Percentiles rank a stretch among this genome's conserved stretches.
Evolutionary conservation across 179 eudicot species (phyloP).

Genomic region (Dionaea muscipula): DNA sequence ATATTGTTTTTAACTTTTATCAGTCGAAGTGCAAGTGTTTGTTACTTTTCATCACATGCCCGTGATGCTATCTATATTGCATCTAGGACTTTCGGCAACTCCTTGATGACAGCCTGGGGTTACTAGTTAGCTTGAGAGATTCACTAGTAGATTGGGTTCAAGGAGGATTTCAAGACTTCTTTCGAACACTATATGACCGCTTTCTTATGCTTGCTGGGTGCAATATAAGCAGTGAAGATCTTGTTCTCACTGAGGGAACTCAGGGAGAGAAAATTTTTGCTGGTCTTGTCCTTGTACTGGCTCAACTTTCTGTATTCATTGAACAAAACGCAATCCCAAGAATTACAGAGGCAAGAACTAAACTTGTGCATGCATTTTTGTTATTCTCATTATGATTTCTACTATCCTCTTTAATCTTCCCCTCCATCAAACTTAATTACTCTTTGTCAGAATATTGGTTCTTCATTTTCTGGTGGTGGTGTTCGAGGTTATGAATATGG

Average conservation of each 20-base stretch:
- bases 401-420: slow-evolving; percentile 3
- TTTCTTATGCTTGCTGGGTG: slow-evolving; percentile 68
- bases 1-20: too few species aligned
- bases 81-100: slow-evolving; percentile 65
- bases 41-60: not conserved
- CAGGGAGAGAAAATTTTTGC: slow-evolving; percentile 58
- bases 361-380: not conserved
- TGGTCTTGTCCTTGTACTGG: slow-evolving; percentile 81
- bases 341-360: slow-evolving; percentile 74
- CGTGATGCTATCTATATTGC: not conserved
- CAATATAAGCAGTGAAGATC: slow-evolving; percentile 30
- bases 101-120: slow-evolving; percentile 57
- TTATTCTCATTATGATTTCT: not conserved
- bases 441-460: slow-evolving; percentile 66
- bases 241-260: slow-evolving; percentile 29
- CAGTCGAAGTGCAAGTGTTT: too few species aligned
- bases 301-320: slow-evolving; percentile 64
- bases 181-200: slow-evolving; percentile 51
- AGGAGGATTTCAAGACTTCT: slow-evolving; percentile 89
- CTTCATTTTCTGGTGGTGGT: slow-evolving; percentile 83
- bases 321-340: slow-evolving; percentile 91
- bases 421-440: not conserved
- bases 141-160: slow-evolving; percentile 71
- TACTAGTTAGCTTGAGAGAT: slow-evolving; percentile 58
- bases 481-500: slow-evolving; percentile 60